Evolutionary conservation across 2,329 filamentous ascomycete genomes (phyloP).

Genomic region (Talaromyces piceae): DNA sequence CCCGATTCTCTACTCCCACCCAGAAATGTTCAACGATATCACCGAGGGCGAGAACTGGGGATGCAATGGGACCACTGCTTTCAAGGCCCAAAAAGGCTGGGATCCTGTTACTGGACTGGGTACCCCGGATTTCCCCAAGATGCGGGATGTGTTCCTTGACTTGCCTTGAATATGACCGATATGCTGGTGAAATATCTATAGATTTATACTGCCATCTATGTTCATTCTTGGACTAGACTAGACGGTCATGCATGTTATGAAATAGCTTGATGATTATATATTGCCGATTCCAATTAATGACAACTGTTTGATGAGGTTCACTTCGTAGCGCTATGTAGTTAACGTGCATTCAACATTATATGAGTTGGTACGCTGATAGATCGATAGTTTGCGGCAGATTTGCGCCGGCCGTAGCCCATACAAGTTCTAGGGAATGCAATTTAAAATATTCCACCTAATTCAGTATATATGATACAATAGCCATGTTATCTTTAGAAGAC

Average conservation of each 20-base stretch:
- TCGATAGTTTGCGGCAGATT: too few relatives aligned
- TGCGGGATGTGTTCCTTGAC: neutral
- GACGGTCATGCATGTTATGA: neutral
- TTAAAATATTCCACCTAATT: too few relatives aligned
- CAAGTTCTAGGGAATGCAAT: too few relatives aligned
- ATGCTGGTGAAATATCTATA: too few relatives aligned
- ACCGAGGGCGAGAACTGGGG: conserved; percentile 1
- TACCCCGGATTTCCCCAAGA: conserved; percentile 16
- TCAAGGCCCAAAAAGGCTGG: conserved; percentile 19
- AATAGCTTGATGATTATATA: neutral
- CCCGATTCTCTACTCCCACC: conserved; percentile 47
- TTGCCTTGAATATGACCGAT: neutral
- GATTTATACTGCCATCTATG: neutral
- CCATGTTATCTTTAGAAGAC: too few relatives aligned
- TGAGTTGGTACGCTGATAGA: too few relatives aligned
- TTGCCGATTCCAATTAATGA: too few relatives aligned
- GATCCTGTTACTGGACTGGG: conserved; percentile 26
- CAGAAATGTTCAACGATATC: conserved; percentile 1
- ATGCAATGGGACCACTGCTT: neutral
- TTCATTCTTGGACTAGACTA: neutral
- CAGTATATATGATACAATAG: too few relatives aligned
- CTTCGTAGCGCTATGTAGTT: too few relatives aligned
- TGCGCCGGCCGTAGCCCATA: too few relatives aligned
- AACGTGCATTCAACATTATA: too few relatives aligned
- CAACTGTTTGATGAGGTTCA: too few relatives aligned